Evolutionary conservation across 108 stramenopile species (phyloP), one percentile per base, ranked within the genome.

Genomic region (Mediolabrus comicus): DNA sequence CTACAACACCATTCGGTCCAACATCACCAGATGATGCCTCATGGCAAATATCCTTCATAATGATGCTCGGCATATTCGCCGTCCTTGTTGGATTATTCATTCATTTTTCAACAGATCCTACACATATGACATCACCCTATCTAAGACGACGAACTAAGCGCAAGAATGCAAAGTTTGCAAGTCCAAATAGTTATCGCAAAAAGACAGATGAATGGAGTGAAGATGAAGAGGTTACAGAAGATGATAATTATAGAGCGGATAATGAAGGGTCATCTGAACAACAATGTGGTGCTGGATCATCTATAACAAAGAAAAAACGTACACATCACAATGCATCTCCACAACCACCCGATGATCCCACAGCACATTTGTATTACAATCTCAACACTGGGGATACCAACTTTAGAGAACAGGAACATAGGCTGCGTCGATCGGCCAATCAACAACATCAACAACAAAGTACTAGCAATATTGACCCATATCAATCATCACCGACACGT

Each of bases 201-300:
- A 89, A 89, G 62, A 89, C 84, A 6, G 88, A 89, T 60, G 83
- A 84, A 52, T 88, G 85, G 85, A 84, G 87, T 63, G 87, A 88
- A 58, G 87, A 88, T 38, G 81, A 85, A 68, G 81, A 80, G 35
- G 32, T 49, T 66, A 28, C 73, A 52, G 65, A 65, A 69, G 75
- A 69, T 38, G 62, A 69, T 51, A 63, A 49, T 69, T 75, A 75
- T n/a, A 38, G 32, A 28, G 55, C 54, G 28, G 66, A 75, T 55
- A 59, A 28, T 29, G 69, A 71, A n/a, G 69, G 60, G 25, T 25
- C 57, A 39, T 39, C 4, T 57, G 33, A 8, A 39, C 16, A 2
- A 24, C 54, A 27, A 1, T 24, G 3, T 53, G 31, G n/a, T 54
- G 59, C 17, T 12, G 41, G 26, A 59, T 58, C 63, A 56, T 62